phyloP scores from a whole-genome alignment of 176 grass and related monocot genomes.

The Panicum miliaceum region DNA sequence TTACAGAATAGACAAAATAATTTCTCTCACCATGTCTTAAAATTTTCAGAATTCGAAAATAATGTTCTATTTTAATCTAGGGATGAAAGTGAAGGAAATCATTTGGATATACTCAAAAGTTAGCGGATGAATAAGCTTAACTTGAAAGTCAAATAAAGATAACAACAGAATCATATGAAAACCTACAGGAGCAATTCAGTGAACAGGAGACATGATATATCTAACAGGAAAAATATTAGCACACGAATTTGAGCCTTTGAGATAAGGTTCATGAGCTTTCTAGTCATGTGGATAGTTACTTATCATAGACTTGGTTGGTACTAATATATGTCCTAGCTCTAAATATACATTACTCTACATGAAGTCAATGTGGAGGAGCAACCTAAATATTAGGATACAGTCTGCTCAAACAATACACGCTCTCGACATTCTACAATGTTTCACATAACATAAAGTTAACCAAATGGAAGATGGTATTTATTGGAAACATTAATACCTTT shows the following conservation, averaged over 20 bases:
- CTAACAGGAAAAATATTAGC: background rate
- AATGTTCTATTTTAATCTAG: constrained; percentile 5
- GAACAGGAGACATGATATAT: background rate
- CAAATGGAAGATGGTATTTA: background rate
- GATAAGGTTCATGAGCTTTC: background rate
- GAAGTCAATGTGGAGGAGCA: background rate
- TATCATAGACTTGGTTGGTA: background rate
- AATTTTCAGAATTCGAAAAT: background rate
- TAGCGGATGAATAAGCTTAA: constrained; percentile 20
- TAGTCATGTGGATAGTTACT: background rate
- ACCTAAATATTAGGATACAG: background rate
- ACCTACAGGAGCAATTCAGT: constrained; percentile 14
- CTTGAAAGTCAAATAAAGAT: constrained; percentile 6
- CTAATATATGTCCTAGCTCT: background rate
- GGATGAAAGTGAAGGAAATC: background rate
- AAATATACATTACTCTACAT: background rate
- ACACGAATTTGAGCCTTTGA: background rate
- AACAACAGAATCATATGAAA: constrained; percentile 8
- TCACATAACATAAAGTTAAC: constrained; percentile 3
- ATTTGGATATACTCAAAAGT: background rate
- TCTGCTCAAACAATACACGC: constrained; percentile 10
- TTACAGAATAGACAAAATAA: background rate
- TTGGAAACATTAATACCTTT: constrained; percentile 61
- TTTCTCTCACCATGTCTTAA: background rate
- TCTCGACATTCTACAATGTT: background rate